Evolutionary conservation across 2,329 filamentous ascomycete species (phyloP), one percentile per base, ranked within the genome.

Genomic region (Calonectria crousiana): DNA sequence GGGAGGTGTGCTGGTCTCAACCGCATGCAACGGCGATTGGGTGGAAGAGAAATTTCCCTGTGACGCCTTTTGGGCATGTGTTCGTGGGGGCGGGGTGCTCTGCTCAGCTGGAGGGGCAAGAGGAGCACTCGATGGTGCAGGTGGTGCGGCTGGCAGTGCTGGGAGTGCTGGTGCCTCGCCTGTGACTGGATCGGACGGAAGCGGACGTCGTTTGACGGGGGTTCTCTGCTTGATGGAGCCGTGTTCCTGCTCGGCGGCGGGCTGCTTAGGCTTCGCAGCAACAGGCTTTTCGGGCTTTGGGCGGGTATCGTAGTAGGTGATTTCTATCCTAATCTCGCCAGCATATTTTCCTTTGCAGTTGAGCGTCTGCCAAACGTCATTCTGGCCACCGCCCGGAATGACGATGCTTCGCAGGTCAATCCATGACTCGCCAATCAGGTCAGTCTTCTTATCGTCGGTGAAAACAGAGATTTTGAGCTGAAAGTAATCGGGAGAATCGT

Each of bases 391-490:
- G 62, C 97, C 96, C 2, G 92, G 89, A 26, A 96, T 90, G 76
- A 99, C 91, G 79, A 99, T 94, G 78, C 92, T 90, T 78, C 93
- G 92, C 74, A 99, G 89, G 81, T 95, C 94, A 73, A 98, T 91
- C 93, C 95, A 98, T 9, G 95, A 93, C 85, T 99, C 97, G 77
- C 97, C 97, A 80, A 99, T 98, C 77, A 99, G 86, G 78, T 99
- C 97, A 0, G 96, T 98, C 87, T 94, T 97, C 88, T 98, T 98
- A 86, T 99, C 97, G 81, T 99, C 97, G 83, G 98, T 98, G 87
- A 99, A 99, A 8, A 98, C 92, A 3, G 96, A 98, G 20, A 98
- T 90, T 84, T 99, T 99, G 72, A 99, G 90, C 83, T 96, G 95
- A 85, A 95, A 95, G 88, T 99, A 99, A 85, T 99, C 97, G 23